Evolutionary conservation across 371 early-diverging fungal species (phyloP).

Genomic region (Mucor mucedo): DNA sequence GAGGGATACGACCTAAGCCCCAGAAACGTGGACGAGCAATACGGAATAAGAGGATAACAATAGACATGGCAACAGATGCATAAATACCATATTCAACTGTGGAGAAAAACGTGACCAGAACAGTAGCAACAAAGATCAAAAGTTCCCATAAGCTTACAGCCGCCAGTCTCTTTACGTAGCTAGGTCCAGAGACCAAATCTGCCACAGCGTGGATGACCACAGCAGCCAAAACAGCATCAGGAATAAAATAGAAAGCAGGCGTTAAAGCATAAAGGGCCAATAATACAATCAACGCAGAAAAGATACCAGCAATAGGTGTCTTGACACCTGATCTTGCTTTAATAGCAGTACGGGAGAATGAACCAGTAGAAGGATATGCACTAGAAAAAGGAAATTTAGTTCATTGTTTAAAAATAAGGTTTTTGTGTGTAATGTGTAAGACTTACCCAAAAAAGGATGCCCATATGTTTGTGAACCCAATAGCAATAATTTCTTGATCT

Average conservation of each 20-base stretch:
- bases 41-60: conserved; percentile 68
- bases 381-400: conserved; percentile 2
- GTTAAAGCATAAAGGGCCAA: conserved; percentile 82
- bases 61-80: conserved; percentile 64
- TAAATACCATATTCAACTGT: conserved; percentile 79
- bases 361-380: conserved; percentile 57
- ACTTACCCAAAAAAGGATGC: conserved; percentile 77
- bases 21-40: conserved; percentile 72
- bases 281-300: conserved; percentile 78
- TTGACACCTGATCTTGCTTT: conserved; percentile 82
- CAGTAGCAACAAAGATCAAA: conserved; percentile 54
- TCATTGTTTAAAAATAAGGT: not conserved
- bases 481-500: conserved; percentile 87
- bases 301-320: conserved; percentile 82
- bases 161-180: conserved; percentile 42
- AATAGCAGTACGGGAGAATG: conserved; percentile 69
- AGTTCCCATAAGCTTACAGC: conserved; percentile 61
- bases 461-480: conserved; percentile 83
- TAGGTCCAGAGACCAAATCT: conserved; percentile 58
- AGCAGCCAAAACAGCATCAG: conserved; percentile 78
- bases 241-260: conserved; percentile 86
- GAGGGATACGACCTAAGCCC: conserved; percentile 47
- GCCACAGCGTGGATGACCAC: conserved; percentile 80
- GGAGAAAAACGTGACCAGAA: conserved; percentile 70
- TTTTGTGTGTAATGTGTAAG: not conserved